Evolutionary conservation across 129 eudicot species (phyloP).

Genomic region (Erigeron canadensis): DNA sequence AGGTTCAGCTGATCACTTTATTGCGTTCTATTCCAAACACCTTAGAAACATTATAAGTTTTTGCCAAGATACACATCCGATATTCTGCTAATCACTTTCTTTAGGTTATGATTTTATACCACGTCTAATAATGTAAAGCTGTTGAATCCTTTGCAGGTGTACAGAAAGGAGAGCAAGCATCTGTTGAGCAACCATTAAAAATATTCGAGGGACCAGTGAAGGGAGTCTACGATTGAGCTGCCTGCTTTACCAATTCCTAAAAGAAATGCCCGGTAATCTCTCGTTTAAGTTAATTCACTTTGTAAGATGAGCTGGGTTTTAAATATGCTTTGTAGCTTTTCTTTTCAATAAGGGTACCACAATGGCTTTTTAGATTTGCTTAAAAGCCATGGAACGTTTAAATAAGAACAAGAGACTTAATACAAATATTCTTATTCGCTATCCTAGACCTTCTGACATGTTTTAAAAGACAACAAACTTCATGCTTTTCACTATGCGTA

Average conservation of each 20-base stretch:
- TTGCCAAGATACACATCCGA: neutral
- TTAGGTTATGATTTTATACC: neutral
- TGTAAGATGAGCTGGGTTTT: neutral
- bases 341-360: slow-evolving; percentile 12
- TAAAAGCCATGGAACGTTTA: slow-evolving; percentile 78
- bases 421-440: slow-evolving; percentile 82
- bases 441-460: slow-evolving; percentile 40
- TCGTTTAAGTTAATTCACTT: slow-evolving; percentile 14
- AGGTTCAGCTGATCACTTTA: neutral
- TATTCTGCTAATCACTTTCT: neutral
- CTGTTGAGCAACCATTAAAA: slow-evolving; percentile 62
- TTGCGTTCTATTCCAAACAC: neutral
- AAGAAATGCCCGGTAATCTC: slow-evolving; percentile 60
- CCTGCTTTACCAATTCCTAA: slow-evolving; percentile 73
- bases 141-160: slow-evolving; percentile 36
- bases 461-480: too few relatives aligned
- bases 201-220: slow-evolving; percentile 90
- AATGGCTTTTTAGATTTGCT: slow-evolving; percentile 59
- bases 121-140: neutral
- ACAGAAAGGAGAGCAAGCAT: slow-evolving; percentile 29
- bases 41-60: neutral
- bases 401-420: slow-evolving; percentile 83
- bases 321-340: neutral
- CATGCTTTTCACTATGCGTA: too few relatives aligned
- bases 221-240: slow-evolving; percentile 99